Base-by-base conservation (phyloP, 164 flowering plant species). In the Macadamia integrifolia region DNA sequence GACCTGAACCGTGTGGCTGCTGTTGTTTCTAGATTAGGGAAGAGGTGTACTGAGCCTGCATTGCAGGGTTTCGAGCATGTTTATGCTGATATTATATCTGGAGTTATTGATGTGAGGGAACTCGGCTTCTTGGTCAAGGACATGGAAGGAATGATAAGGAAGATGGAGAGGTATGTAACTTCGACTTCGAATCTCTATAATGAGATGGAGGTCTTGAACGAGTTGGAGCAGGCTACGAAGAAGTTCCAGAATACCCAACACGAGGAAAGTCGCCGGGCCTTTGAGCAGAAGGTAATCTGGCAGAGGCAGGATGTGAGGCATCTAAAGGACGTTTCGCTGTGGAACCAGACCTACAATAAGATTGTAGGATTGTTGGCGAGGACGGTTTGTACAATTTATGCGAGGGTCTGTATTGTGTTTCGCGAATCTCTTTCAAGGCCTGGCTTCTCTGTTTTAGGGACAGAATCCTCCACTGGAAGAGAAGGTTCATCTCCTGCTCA, bases 41-140 rank as follows among this genome's bases (percentile, higher is more conserved):
- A 85, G 80, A 89, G 81, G 80, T 95, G 99, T 70, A 70, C 60
- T 12, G 90, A 85, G 64, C 90, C 94, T 7, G 92, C 96, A 2
- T 71, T 95, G 71, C 90, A 77, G 48, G 98, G 99, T 17, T 95
- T 95, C 71, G 90, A 92, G 79, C 98, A 95, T 67, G 96, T 95
- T 10, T 95, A 87, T 71, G 83, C 80, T 10, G 99, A 95, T 79
- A 72, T 95, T 6, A 59, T 82, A 59, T 75, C 74, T 60, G 94
- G 96, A 31, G 81, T 65, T 50, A 89, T 95, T 64, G 87, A 86
- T 66, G 90, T 91, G n/a, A 79, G 66, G 77, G 91, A 82, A 31
- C 79, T 95, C 66, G 96, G 97, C 60, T 89, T 92, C 74, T 75
- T 95, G 77, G 98, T 92, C 29, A 95, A 88, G 83, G 93, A 95